Percentiles rank a stretch among this genome's conserved stretches.
phyloP scores from a whole-genome alignment of 1,139 yeast genomes.

The Ogataea hybrid region DNA sequence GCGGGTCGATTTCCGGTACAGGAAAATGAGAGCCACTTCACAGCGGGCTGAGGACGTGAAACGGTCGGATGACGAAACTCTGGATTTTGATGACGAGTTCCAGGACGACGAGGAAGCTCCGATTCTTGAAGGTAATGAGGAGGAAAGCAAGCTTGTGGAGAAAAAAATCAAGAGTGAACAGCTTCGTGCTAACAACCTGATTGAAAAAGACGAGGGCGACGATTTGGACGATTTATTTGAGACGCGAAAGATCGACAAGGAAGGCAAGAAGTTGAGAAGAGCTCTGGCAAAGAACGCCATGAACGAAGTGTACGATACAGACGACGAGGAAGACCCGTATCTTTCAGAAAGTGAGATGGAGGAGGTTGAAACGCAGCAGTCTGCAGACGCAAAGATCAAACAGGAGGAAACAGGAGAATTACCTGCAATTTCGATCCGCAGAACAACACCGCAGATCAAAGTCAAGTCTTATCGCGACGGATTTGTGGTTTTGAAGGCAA shows the following conservation, averaged over 20 bases:
- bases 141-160: conserved; percentile 89
- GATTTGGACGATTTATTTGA: conserved; percentile 67
- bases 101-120: conserved; percentile 99
- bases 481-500: conserved; percentile 64
- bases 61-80: conserved; percentile 85
- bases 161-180: conserved; percentile 85
- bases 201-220: conserved; percentile 53
- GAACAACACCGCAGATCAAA: conserved; percentile 30
- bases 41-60: conserved; percentile 46
- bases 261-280: conserved; percentile 82
- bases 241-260: conserved; percentile 81
- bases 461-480: conserved; percentile 61
- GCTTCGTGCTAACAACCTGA: conserved; percentile 79
- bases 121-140: conserved; percentile 87
- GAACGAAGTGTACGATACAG: conserved; percentile 86
- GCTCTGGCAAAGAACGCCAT: conserved; percentile 85
- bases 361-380: conserved; percentile 46
- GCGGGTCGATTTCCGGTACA: conserved; percentile 46
- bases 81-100: conserved; percentile 95
- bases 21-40: conserved; percentile 43
- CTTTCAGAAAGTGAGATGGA: conserved; percentile 71
- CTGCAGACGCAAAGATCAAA: conserved; percentile 37
- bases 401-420: conserved; percentile 42
- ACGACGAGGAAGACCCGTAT: conserved; percentile 88
- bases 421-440: neutral